These are phyloP conservation scores for Mortierella antarctica DNA, from an alignment of 192 early-diverging fungal genomes.

Conservation along the genomic window DNA sequence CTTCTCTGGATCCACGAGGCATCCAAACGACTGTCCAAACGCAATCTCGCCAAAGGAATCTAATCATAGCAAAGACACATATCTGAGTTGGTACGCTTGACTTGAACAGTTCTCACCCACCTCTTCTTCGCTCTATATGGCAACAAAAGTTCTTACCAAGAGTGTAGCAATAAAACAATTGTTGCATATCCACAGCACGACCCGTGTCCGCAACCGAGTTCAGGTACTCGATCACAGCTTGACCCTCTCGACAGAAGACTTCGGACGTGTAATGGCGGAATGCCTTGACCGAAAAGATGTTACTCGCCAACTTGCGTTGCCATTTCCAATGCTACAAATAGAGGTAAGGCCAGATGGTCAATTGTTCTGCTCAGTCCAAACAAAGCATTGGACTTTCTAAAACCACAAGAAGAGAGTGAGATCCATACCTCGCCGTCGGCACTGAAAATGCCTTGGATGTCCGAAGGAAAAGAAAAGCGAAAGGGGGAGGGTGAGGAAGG, in stretches of 20 bases:
- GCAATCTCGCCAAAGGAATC: constrained; percentile 49
- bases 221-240: constrained; percentile 23
- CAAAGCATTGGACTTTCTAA: not conserved
- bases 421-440: constrained; percentile 34
- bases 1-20: constrained; percentile 24
- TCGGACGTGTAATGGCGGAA: constrained; percentile 45
- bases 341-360: not conserved
- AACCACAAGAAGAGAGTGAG: not conserved
- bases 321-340: constrained; percentile 38
- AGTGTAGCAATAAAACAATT: constrained; percentile 58
- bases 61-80: not conserved
- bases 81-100: not conserved
- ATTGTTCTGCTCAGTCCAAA: too few relatives aligned
- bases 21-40: constrained; percentile 43
- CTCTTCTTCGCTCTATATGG: too few relatives aligned
- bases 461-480: not conserved
- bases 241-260: constrained; percentile 30
- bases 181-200: constrained; percentile 51
- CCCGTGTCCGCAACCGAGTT: constrained; percentile 20
- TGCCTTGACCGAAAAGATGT: constrained; percentile 42
- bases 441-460: constrained; percentile 29
- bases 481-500: not conserved
- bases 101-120: not conserved
- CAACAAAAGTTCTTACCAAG: constrained; percentile 10
- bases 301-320: constrained; percentile 35